Percentiles rank a stretch among this genome's conserved stretches.
phyloP scores from a whole-genome alignment of 2,329 filamentous ascomycete species.

The Aspergillus tamarii region DNA sequence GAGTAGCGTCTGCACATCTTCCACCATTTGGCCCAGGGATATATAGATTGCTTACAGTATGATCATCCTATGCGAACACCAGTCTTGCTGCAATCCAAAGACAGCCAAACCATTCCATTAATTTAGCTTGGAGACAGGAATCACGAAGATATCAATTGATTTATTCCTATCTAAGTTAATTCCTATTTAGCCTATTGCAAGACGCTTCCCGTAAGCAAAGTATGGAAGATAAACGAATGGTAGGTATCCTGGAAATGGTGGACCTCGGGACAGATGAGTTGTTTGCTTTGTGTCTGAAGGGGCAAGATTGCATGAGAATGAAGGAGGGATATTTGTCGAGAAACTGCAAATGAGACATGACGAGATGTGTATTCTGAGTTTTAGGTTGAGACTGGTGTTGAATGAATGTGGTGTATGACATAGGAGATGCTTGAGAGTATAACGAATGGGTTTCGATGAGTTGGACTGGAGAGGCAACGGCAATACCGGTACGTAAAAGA shows the following conservation, averaged over 20 bases:
- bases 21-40: neutral
- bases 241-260: neutral
- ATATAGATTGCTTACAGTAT: neutral
- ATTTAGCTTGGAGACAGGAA: neutral
- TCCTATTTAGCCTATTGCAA: neutral
- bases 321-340: neutral
- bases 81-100: too few species aligned
- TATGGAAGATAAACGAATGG: conserved; percentile 7
- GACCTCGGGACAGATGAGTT: neutral
- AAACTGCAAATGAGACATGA: neutral
- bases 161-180: neutral
- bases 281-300: neutral
- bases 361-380: neutral
- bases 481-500: neutral
- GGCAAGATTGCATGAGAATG: neutral
- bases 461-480: neutral
- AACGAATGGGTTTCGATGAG: neutral
- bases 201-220: conserved; percentile 6
- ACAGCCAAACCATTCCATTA: too few species aligned
- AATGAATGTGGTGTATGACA: neutral
- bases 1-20: neutral
- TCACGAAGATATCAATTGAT: neutral
- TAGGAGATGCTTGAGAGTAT: neutral
- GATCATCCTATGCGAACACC: neutral
- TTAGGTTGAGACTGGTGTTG: neutral